Percentiles rank a stretch among this genome's conserved stretches.
phyloP scores from a whole-genome alignment of 208 protist species.

The Acanthamoeba royreba region DNA sequence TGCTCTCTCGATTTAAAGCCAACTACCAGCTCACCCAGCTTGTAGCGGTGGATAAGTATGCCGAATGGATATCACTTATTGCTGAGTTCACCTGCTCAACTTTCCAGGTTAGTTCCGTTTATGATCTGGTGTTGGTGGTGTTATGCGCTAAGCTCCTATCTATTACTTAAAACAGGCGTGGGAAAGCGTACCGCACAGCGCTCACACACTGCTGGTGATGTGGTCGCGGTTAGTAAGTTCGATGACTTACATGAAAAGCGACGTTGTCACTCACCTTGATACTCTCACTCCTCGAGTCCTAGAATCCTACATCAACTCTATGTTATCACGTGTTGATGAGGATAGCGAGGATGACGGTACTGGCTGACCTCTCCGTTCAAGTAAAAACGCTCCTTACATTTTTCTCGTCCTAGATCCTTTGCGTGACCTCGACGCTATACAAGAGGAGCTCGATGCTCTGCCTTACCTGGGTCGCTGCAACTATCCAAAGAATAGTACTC shows the following conservation, averaged over 20 bases:
- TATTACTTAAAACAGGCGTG: not conserved
- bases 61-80: constrained; percentile 70
- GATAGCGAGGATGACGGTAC: not conserved
- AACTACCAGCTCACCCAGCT: constrained; percentile 80
- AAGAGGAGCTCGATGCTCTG: constrained; percentile 61
- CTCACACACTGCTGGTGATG: constrained; percentile 72
- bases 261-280: constrained; percentile 56
- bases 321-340: constrained; percentile 36
- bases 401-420: constrained; percentile 58
- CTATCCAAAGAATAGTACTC: constrained; percentile 22
- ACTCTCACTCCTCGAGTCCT: constrained; percentile 60
- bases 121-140: no score
- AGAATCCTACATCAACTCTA: constrained; percentile 61
- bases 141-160: no score
- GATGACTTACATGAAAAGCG: constrained; percentile 66
- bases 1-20: constrained; percentile 77
- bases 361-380: not conserved
- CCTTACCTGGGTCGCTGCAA: constrained; percentile 64
- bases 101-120: constrained; percentile 47
- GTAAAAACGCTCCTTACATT: not conserved
- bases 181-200: constrained; percentile 50
- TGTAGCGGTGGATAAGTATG: constrained; percentile 58
- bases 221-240: constrained; percentile 75
- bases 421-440: constrained; percentile 58
- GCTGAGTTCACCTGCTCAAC: constrained; percentile 74